Percentiles rank a stretch among this genome's conserved stretches.
Conservation (phyloP, 352 stramenopile species). For the Phytophthora meadii region DNA sequence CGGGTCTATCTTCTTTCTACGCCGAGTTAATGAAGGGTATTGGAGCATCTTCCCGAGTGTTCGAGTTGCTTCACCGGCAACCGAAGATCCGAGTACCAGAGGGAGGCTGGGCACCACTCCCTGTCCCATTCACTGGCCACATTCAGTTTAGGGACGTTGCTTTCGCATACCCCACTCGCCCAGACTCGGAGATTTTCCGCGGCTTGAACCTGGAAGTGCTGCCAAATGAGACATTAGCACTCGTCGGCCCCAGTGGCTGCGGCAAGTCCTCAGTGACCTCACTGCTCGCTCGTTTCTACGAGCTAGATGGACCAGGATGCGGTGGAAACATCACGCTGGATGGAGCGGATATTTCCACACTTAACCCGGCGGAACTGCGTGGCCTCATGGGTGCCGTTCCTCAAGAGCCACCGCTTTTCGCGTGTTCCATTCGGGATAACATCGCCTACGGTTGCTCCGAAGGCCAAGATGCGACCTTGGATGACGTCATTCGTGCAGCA, state of each 20-base stretch:
- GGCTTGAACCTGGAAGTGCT: constrained; percentile 62
- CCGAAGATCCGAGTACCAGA: constrained; percentile 58
- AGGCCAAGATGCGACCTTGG: constrained; percentile 51
- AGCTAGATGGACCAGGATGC: constrained; percentile 56
- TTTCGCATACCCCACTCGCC: constrained; percentile 73
- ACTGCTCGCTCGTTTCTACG: constrained; percentile 82
- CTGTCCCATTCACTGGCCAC: constrained; percentile 50
- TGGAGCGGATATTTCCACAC: constrained; percentile 59
- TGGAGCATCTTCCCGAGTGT: constrained; percentile 89
- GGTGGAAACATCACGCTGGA: constrained; percentile 65
- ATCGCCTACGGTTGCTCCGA: constrained; percentile 75
- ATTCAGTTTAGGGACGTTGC: constrained; percentile 88
- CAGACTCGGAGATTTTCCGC: constrained; percentile 60
- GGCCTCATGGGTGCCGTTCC: constrained; percentile 73
- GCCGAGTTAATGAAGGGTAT: constrained; percentile 91
- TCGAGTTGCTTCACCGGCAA: constrained; percentile 91
- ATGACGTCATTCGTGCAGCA: constrained; percentile 66
- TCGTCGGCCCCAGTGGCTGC: constrained; percentile 72
- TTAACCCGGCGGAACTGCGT: constrained; percentile 62
- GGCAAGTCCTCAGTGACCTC: constrained; percentile 79
- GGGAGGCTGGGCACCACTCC: constrained; percentile 37
- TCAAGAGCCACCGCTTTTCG: constrained; percentile 79
- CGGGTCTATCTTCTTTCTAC: constrained; percentile 93
- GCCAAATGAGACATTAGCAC: constrained; percentile 74
- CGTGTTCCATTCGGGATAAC: constrained; percentile 78